These are phyloP conservation scores for Scedosporium apiospermum DNA, from an alignment of 2,329 filamentous ascomycete species.

Conservation along the genomic window DNA sequence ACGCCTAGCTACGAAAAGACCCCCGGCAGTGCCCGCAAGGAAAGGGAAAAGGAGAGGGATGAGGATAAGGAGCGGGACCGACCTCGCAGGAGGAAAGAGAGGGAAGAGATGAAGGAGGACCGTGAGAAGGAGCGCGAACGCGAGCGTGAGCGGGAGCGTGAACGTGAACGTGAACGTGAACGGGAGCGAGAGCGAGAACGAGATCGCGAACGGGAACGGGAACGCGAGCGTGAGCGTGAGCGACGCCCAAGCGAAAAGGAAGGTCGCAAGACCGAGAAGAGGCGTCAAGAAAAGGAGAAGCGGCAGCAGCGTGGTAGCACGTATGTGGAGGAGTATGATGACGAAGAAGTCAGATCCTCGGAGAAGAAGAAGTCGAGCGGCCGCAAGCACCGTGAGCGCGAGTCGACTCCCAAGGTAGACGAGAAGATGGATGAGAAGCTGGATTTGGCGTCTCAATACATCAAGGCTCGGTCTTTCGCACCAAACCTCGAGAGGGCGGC, in stretches of 20 bases:
- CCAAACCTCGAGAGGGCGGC: constrained; percentile 13
- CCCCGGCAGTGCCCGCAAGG: constrained; percentile 29
- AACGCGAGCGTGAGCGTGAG: constrained; percentile 2
- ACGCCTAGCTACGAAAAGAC: constrained; percentile 35
- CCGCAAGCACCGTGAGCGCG: constrained; percentile 27
- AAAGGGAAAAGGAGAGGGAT: constrained; percentile 30
- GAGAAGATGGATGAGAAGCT: constrained; percentile 12
- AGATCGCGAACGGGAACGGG: constrained; percentile 10
- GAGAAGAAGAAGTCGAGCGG: constrained; percentile 27
- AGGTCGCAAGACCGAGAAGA: constrained; percentile 23
- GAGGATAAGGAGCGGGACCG: constrained; percentile 23
- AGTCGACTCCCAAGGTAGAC: constrained; percentile 18
- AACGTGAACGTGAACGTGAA: constrained; percentile 7
- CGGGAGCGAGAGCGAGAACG: constrained; percentile 4
- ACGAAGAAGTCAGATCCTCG: constrained; percentile 18
- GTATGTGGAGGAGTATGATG: constrained; percentile 25
- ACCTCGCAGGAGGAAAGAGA: constrained; percentile 14
- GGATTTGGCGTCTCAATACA: constrained; percentile 19
- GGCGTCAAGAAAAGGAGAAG: constrained; percentile 27
- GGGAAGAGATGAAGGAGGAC: constrained; percentile 10
- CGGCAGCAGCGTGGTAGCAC: constrained; percentile 16
- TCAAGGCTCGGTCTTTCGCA: constrained; percentile 14
- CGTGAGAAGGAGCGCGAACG: constrained; percentile 10
- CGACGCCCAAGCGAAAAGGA: constrained; percentile 16
- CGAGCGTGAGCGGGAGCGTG: constrained; percentile 27